Evolutionary conservation across 108 stramenopile genomes (phyloP).

Genomic region (Ochromonas danica): DNA sequence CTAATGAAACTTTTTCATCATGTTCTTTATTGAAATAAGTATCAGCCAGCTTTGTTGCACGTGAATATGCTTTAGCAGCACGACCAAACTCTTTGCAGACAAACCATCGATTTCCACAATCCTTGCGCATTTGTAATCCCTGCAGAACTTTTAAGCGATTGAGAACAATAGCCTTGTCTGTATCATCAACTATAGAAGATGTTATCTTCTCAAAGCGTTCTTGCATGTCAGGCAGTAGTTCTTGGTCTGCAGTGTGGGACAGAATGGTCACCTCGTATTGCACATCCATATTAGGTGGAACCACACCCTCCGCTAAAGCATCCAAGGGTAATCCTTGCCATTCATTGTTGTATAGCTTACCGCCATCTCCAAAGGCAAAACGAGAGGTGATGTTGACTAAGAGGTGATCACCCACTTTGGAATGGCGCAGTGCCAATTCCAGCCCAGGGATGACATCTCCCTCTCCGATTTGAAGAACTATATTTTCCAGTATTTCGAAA

Average conservation of each 20-base stretch:
- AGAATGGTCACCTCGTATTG: background rate
- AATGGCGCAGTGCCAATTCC: background rate
- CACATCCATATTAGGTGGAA: background rate
- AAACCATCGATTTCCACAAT: conserved; percentile 19
- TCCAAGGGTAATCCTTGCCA: too few species aligned
- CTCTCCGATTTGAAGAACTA: background rate
- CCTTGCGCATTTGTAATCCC: background rate
- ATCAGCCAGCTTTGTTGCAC: background rate
- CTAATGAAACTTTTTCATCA: background rate
- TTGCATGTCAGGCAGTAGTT: background rate
- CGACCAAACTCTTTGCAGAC: background rate
- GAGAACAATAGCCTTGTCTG: background rate
- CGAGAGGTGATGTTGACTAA: background rate
- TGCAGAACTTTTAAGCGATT: background rate
- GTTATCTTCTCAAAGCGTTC: background rate
- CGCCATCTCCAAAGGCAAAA: background rate
- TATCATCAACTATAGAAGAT: background rate
- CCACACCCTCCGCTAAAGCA: background rate
- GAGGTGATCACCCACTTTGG: background rate
- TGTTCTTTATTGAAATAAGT: background rate
- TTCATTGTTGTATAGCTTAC: too few species aligned
- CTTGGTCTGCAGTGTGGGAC: background rate
- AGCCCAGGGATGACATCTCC: background rate
- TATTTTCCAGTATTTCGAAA: background rate
- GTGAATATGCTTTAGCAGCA: background rate